Percentiles rank a stretch among this genome's conserved stretches.
phyloP scores from a whole-genome alignment of 2,329 filamentous ascomycete species.

The Diplodia sapinea region DNA sequence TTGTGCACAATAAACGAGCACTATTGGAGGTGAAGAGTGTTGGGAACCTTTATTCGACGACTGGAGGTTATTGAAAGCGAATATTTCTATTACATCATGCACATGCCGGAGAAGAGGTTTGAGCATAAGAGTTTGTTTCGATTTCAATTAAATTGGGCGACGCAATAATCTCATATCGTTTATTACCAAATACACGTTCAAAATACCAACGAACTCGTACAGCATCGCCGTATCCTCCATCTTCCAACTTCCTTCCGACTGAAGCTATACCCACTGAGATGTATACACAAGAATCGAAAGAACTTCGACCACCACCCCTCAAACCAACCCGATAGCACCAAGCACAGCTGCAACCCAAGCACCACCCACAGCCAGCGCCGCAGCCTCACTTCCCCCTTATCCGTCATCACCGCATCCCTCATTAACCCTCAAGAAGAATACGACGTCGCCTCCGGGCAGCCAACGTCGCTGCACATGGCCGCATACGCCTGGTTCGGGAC shows the following conservation, averaged over 20 bases:
- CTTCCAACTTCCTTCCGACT: too few species aligned
- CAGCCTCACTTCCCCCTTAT: neutral
- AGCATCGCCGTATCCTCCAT: too few species aligned
- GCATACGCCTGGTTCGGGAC: constrained; percentile 26
- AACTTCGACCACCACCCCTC: neutral
- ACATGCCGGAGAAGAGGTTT: neutral
- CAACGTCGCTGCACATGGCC: constrained; percentile 21
- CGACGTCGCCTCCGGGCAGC: constrained; percentile 27
- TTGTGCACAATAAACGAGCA: neutral
- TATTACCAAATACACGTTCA: neutral
- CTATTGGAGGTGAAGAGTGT: neutral
- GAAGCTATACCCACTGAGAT: neutral
- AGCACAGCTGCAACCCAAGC: neutral
- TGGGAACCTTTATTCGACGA: neutral
- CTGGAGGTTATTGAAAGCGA: neutral
- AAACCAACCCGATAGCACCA: neutral
- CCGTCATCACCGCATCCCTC: neutral
- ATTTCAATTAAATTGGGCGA: neutral
- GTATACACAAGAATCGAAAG: constrained; percentile 6
- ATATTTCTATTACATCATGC: neutral
- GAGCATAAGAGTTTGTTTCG: neutral
- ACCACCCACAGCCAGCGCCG: neutral
- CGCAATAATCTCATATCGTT: neutral
- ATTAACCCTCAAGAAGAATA: constrained; percentile 7
- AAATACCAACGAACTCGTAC: neutral